Evolutionary conservation across 2,329 filamentous ascomycete genomes (phyloP), one percentile per base, ranked within the genome.

Genomic region (Sordariomycetes sp.): DNA sequence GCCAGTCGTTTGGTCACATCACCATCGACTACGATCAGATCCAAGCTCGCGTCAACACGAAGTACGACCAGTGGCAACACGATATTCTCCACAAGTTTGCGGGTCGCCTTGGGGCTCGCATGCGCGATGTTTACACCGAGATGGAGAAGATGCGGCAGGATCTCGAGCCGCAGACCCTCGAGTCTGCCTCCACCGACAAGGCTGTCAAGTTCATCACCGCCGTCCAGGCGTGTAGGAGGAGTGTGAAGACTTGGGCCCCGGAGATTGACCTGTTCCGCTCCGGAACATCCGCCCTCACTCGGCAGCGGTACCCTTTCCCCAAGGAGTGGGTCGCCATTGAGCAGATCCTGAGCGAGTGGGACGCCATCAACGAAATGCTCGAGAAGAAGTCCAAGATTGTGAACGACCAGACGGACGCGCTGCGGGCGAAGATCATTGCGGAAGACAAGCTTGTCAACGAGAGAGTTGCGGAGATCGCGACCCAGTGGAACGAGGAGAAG

Each of bases 31-130:
- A 99, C 67, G 94, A 97, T 66, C 95, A 99, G 71, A 94, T 99
- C 0, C 95, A 99, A 72, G 90, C 93, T 59, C 97, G 96, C 72
- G 94, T 99, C 71, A 99, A 97, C 67, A 90, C 91, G 65, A 99
- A 97, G 71, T 99, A 99, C 69, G 95, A 99, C 69, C 93, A 97
- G 71, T 99, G 95, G 94, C 94, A 99, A 71, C 90, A 97, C 66
- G 94, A 99, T 64, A 96, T 99, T 58, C 79, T 97, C 43, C 83
- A 89, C 65, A 96, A 96, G 69, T 99, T 99, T 72, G 94, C 91
- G 43, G 81, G 82, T 59, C 90, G 94, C 59, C 86, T 99, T 53
- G 90, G 92, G 53, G 88, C 84, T 62, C 89, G 92, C 55, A 95
- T 97, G 85, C 83, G 90, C 54, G 94, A 99, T 67, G 87, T 97